Percentiles rank a stretch among this genome's conserved stretches.
Evolutionary conservation across 2,329 filamentous ascomycete genomes (phyloP).

Genomic region (Microsporum ferrugineum): DNA sequence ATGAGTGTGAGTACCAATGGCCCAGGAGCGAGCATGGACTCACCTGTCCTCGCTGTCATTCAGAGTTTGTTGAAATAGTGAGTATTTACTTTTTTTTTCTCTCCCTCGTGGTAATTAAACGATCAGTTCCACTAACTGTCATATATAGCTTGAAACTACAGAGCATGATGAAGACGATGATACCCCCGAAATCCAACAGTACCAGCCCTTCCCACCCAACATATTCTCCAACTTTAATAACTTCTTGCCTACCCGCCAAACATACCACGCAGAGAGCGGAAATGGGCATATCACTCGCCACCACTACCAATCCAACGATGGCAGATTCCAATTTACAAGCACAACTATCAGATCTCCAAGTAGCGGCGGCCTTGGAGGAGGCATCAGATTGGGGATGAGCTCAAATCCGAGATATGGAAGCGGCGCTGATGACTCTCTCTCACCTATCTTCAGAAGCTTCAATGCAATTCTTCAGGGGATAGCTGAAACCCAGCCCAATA

Average conservation of each 20-base stretch:
- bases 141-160: neutral
- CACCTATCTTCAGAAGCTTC: conserved; percentile 27
- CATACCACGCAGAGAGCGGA: neutral
- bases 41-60: conserved; percentile 63
- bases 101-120: neutral
- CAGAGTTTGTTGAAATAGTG: conserved; percentile 80
- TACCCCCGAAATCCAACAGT: neutral
- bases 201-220: neutral
- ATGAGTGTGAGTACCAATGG: conserved; percentile 72
- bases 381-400: conserved; percentile 3
- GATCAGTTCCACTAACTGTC: neutral
- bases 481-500: conserved; percentile 13
- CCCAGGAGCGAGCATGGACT: conserved; percentile 58
- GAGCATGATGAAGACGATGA: neutral
- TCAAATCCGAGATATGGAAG: conserved; percentile 14
- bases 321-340: conserved; percentile 33
- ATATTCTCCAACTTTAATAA: neutral
- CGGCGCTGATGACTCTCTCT: conserved; percentile 21
- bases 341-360: conserved; percentile 21
- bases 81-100: conserved; percentile 25
- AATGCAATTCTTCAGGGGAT: conserved; percentile 39
- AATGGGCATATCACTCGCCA: conserved; percentile 22
- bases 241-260: neutral
- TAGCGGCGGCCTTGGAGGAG: neutral
- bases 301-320: conserved; percentile 36